Conservation (phyloP, 192 early-diverging fungal genomes). For the Gamsiella multidivaricata region DNA sequence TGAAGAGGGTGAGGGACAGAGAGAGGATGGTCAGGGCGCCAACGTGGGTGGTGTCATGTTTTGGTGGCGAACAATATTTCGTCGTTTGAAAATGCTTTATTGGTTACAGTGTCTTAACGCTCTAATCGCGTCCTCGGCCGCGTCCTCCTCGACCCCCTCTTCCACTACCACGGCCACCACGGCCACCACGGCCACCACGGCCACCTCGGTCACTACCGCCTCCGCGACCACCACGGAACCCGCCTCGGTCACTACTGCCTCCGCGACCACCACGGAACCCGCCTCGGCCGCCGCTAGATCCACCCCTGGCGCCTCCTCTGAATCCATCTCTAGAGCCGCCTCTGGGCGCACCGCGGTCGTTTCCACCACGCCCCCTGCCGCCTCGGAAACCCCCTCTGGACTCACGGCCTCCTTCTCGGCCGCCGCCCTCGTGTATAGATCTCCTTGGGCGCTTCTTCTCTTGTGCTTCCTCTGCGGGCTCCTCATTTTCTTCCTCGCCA, state of each 20-base stretch:
- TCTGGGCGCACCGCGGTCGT: conserved; percentile 10
- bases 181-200: background rate
- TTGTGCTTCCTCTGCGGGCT: conserved; percentile 5
- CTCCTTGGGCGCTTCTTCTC: conserved; percentile 33
- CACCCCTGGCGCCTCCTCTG: conserved; percentile 16
- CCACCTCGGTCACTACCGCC: conserved; percentile 12
- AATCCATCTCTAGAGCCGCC: conserved; percentile 14
- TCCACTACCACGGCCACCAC: conserved; percentile 11
- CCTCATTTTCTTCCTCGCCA: conserved; percentile 13
- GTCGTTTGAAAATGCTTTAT: too few relatives aligned
- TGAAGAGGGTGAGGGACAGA: background rate
- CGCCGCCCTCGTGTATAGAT: conserved; percentile 47
- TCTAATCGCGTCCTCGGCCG: conserved; percentile 39
- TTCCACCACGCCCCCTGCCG: conserved; percentile 20
- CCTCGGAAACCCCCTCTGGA: conserved; percentile 29
- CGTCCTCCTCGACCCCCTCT: conserved; percentile 15
- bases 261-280: conserved; percentile 6
- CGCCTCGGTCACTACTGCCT: conserved; percentile 12
- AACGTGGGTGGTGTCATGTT: background rate
- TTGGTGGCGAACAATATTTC: conserved; percentile 6
- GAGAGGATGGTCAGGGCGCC: background rate
- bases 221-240: conserved; percentile 24
- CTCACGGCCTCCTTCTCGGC: conserved; percentile 7
- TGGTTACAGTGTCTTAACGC: background rate
- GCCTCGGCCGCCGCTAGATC: conserved; percentile 14